A percentile compares a stretch with the other conserved stretches of the same genome.
phyloP scores from a whole-genome alignment of 371 early-diverging fungal species.

The Mucor irregularis region DNA sequence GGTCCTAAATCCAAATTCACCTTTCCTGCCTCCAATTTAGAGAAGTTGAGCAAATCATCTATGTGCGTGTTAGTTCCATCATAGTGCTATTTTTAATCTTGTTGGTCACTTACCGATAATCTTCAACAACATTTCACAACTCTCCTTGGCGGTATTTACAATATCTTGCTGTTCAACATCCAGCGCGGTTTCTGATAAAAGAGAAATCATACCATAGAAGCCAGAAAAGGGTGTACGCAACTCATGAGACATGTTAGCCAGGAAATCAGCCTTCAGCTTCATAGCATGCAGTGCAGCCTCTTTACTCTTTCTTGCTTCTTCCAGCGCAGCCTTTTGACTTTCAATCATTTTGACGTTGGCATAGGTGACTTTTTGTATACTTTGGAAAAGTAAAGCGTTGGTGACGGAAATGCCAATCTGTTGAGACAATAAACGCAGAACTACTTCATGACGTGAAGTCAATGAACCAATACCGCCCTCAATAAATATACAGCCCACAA shows the following conservation, averaged over 20 bases:
- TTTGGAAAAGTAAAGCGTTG: conserved; percentile 57
- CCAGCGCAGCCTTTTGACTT: conserved; percentile 48
- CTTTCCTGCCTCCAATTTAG: conserved; percentile 56
- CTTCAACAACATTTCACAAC: conserved; percentile 56
- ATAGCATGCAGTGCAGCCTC: conserved; percentile 53
- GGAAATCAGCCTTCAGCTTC: conserved; percentile 53
- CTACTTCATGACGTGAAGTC: conserved; percentile 54
- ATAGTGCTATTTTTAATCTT: too few species aligned
- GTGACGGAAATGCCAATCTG: conserved; percentile 65
- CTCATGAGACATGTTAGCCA: conserved; percentile 69
- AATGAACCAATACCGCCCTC: conserved; percentile 54
- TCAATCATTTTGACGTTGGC: conserved; percentile 55
- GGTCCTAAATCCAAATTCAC: conserved; percentile 51
- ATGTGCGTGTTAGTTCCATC: too few species aligned
- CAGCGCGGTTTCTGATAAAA: conserved; percentile 54
- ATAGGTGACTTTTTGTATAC: conserved; percentile 48
- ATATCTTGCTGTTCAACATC: conserved; percentile 62
- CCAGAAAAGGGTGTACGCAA: conserved; percentile 62
- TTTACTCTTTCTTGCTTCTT: conserved; percentile 52
- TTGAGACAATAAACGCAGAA: conserved; percentile 53
- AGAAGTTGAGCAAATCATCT: conserved; percentile 55
- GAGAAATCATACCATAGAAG: conserved; percentile 64
- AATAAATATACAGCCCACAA: conserved; percentile 64
- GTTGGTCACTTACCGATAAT: conserved; percentile 42
- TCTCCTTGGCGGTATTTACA: conserved; percentile 60